Evolutionary conservation across 148 eudicot species (phyloP).

Genomic region (Rhododendron simsii): DNA sequence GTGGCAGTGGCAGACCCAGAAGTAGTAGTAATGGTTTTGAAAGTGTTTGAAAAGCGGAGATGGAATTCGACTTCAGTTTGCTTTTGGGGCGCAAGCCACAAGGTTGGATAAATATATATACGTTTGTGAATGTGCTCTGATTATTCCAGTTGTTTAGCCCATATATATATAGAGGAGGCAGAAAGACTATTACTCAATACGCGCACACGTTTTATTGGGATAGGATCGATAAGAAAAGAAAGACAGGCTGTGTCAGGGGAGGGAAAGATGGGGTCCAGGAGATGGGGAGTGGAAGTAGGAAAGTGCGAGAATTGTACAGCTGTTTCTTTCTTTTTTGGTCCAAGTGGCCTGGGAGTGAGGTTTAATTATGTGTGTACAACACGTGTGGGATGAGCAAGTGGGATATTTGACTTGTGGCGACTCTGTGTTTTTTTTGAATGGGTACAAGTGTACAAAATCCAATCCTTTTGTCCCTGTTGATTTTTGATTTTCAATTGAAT

Average conservation of each 20-base stretch:
- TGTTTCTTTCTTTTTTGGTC: background rate
- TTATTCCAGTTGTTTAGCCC: too few relatives aligned
- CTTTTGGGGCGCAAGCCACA: background rate
- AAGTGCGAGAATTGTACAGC: background rate
- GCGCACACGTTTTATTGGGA: background rate
- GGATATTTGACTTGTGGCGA: background rate
- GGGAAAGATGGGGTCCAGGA: background rate
- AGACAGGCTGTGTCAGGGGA: conserved; percentile 5
- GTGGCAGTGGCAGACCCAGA: background rate
- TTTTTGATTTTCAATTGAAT: background rate
- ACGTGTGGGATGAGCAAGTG: background rate
- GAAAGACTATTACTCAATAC: background rate
- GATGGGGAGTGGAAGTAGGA: too few relatives aligned
- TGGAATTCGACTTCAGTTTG: background rate
- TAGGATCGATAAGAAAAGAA: background rate
- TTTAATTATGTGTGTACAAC: background rate
- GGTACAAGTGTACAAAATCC: background rate
- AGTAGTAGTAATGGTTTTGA: background rate
- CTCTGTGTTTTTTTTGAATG: background rate
- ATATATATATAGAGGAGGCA: background rate
- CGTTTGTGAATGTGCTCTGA: background rate
- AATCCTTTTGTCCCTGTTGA: background rate
- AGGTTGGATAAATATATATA: background rate
- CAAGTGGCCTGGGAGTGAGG: background rate
- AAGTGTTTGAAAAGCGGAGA: background rate